Conservation (phyloP, 345 rosid species). For the Populus alba region DNA sequence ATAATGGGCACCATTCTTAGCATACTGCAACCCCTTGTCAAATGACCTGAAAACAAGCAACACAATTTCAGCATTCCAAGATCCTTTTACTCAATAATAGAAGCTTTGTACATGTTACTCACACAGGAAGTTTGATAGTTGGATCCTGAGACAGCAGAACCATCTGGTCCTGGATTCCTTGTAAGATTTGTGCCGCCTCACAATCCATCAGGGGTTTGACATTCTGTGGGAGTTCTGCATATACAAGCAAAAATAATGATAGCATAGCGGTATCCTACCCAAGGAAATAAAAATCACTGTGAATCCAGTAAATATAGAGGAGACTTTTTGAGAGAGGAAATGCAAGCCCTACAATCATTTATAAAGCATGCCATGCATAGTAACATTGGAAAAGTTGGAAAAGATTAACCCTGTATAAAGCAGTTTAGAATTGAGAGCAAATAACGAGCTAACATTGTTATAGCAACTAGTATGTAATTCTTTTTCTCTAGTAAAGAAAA, state of each 20-base stretch:
- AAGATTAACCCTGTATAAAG: not conserved
- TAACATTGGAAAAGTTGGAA: no score
- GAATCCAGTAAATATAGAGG: no score
- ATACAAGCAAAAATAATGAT: not conserved
- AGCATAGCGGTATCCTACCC: not conserved
- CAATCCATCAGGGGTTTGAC: constrained; percentile 78
- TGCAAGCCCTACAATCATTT: no score
- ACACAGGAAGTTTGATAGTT: constrained; percentile 72
- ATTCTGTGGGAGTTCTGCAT: constrained; percentile 70
- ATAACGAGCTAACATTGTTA: not conserved
- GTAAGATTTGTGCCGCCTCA: constrained; percentile 69
- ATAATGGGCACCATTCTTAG: constrained; percentile 45
- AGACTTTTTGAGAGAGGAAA: no score
- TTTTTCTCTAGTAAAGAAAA: not conserved
- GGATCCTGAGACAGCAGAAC: constrained; percentile 72
- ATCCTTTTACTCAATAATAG: constrained; percentile 4
- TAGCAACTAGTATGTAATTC: not conserved
- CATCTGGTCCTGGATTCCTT: constrained; percentile 79
- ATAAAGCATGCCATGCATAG: no score
- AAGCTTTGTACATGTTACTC: constrained; percentile 27
- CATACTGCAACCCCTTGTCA: constrained; percentile 58
- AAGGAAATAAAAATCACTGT: no score
- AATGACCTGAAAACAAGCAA: constrained; percentile 58
- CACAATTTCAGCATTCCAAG: constrained; percentile 9
- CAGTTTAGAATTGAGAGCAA: not conserved